Evolutionary conservation across 169 alveolate genomes (phyloP), one percentile per base, ranked within the genome.

Genomic region (Plasmodium sp.): DNA sequence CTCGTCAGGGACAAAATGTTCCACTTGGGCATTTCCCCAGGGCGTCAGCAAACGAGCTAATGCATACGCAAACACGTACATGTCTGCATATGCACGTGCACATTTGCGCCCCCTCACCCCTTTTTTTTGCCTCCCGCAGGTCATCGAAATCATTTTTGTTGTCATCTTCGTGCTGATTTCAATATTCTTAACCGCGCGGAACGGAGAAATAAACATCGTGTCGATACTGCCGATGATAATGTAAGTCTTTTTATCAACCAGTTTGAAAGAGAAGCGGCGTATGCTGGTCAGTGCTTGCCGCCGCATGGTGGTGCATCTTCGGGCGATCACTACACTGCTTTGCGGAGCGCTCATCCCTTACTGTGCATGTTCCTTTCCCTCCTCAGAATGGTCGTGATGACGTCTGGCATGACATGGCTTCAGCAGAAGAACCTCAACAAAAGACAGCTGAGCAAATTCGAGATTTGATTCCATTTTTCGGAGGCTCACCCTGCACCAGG

Each of bases 351-450:
- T 67, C 77, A 67, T 67, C 43, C 41, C 39, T 67, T 67, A 22
- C 9, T 33, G 12, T 33, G 12, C 16, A 75, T 18, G 18, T 75
- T 75, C 41, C 22, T 85, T 73, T 45, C 62, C 80, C 41, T 56
- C 80, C 80, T 51, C 27, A 85, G 93, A 39, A 85, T 85, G 93
- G 36, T 85, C 71, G 12, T 74, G 77, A 85, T 79, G 84, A 85
- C 93, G 45, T 85, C 86, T 16, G 71, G 75, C 71, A 85, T 85
- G 86, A n/a, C 93, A 12, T 75, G 86, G 93, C 12, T 85, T 75
- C 93, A 85, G 27, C 93, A 85, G 41, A 75, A 74, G 56, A n/a
- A 22, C n/a, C 27, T 43, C 36, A 18, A 84, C 77, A 84, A 84
- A 84, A 74, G 41, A 77, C 80, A 85, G 12, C 33, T 5, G 12